Base-by-base conservation (phyloP, 257 asterid genomes). In the Solanum okadae region DNA sequence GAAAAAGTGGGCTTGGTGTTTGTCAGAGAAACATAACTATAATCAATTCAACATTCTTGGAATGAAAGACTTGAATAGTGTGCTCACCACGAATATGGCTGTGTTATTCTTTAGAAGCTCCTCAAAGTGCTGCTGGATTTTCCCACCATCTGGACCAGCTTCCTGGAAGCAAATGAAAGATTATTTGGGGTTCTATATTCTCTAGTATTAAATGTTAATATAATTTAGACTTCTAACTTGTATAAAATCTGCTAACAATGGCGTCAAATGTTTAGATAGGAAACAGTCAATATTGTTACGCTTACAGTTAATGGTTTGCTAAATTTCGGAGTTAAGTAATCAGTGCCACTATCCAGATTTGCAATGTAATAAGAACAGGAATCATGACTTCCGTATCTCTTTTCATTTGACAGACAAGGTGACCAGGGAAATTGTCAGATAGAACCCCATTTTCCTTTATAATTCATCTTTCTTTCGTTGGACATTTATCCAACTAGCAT, bases 91-190 rank as follows among this genome's bases (percentile, higher is more conserved):
- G 90, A 94, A 97, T 79, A 96, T 84, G 91, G 96, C 83, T 15
- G 96, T 97, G 89, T 94, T 95, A 91, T 92, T 95, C 95, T 95
- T 96, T 94, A 96, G 92, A 92, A 94, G 90, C 88, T 96, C 99
- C 88, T 96, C 99, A 89, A 96, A 97, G 91, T 96, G 93, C 93
- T 93, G 91, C 89, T 96, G 99, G 91, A 96, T 92, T 92, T 95
- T 95, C 85, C 98, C 98, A 77, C 98, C 99, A 71, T 97, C 99
- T 52, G 98, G 94, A 90, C 98, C 99, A 89, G 98, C 98, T 94
- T 94, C 99, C 99, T 96, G 95, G 92, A 93, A 92, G 88, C 87
- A 71, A 88, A 25, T 29, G 49, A 72, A 61, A 42, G 14, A 34
- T 37, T 14, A 75, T 56, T 52, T 25, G 8, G 61, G 61, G 38